Conservation (phyloP, 164 flowering plant genomes). For the Tetracentron sinense region DNA sequence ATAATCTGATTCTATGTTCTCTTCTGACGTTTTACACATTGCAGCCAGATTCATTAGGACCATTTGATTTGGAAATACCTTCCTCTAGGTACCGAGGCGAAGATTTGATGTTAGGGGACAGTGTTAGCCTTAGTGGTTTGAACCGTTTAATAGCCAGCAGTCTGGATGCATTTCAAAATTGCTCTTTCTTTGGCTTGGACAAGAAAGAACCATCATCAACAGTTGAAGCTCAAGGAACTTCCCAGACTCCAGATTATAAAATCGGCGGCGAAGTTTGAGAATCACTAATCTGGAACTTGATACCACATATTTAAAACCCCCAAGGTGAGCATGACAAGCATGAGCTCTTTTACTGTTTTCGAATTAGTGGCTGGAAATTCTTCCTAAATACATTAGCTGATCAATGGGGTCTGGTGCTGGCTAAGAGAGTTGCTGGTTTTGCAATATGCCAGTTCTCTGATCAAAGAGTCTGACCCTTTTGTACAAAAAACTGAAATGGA, state of each 20-base stretch:
- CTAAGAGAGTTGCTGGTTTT: too few species aligned
- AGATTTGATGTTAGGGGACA: slow-evolving; percentile 54
- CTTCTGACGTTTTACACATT: slow-evolving; percentile 8
- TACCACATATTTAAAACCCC: background rate
- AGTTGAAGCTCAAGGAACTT: slow-evolving; percentile 36
- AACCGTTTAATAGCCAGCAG: slow-evolving; percentile 85
- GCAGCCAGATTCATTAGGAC: slow-evolving; percentile 96
- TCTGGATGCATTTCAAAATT: slow-evolving; percentile 84
- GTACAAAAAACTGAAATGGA: too few species aligned
- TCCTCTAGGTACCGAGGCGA: slow-evolving; percentile 60
- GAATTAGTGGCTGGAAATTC: background rate
- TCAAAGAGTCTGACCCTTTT: too few species aligned
- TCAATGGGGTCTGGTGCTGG: too few species aligned
- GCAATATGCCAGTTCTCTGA: too few species aligned
- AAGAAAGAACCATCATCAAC: slow-evolving; percentile 55
- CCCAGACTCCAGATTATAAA: slow-evolving; percentile 38
- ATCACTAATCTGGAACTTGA: background rate
- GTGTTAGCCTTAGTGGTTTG: slow-evolving; percentile 73
- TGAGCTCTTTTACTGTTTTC: background rate
- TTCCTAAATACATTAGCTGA: background rate
- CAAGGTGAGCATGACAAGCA: background rate
- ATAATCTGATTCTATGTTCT: slow-evolving; percentile 17
- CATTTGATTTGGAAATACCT: slow-evolving; percentile 76
- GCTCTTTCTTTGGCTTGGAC: slow-evolving; percentile 68
- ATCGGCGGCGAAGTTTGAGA: slow-evolving; percentile 39